Evolutionary conservation across 2,329 filamentous ascomycete species (phyloP), one percentile per base, ranked within the genome.

Genomic region (Sporothrix variecibatus): DNA sequence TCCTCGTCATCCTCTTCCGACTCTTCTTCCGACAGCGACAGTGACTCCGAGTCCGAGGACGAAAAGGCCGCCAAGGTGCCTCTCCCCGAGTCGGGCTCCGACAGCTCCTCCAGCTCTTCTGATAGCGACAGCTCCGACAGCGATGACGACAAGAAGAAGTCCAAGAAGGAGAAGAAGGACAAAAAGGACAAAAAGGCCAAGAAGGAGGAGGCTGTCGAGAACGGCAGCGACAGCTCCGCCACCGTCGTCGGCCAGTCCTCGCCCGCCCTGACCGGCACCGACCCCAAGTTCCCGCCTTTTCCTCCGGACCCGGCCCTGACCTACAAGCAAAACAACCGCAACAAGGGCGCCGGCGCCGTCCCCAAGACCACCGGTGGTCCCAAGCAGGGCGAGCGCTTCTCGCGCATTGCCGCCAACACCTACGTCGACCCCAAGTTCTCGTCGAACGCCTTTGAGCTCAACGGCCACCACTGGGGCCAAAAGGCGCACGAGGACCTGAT

Each of bases 401-500:
- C 89, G 76, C 93, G 91, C 79, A 93, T 94, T 81, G 89, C 89
- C 80, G 90, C 88, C 82, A 88, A 91, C 81, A 88, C 89, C 78
- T 84, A 85, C 76, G 92, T 93, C 74, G 92, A 94, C 79, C 86
- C 89, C 28, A 89, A 86, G 79, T 91, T 94, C 78, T 81, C 90
- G 2, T 94, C 92, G 78, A 98, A 98, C 83, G 89, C 89, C 17
- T 98, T 95, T 26, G 26, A 56, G 23, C 51, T 26, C 81, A 75
- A 78, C 73, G 87, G 91, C 28, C 94, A 98, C 81, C 91, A 98
- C 81, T 99, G 98, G 84, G 95, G 95, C 31, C 92, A 96, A 79
- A 91, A 91, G 78, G 97, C 97, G 9, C 93, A 95, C 80, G 89
- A 94, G 78, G 95, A 98, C 81, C 85, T 99, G 76, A 93, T 94